Conservation (phyloP, 305 asterid genomes). For the Solanum aculeatissimum region DNA sequence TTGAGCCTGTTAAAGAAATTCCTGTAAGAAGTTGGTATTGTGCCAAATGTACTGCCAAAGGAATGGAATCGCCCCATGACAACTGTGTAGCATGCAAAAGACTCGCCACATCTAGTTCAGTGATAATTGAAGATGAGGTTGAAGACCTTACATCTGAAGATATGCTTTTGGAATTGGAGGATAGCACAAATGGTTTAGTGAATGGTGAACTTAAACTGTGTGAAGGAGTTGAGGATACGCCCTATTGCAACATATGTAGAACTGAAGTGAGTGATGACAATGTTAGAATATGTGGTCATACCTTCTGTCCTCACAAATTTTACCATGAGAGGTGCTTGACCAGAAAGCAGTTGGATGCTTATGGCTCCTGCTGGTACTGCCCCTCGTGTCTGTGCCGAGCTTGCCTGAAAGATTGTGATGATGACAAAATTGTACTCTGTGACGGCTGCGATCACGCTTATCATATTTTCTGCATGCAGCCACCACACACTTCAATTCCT, state of each 20-base stretch:
- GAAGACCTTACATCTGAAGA: constrained; percentile 21
- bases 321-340: constrained; percentile 81
- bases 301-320: constrained; percentile 70
- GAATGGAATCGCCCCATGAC: constrained; percentile 54
- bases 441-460: constrained; percentile 94
- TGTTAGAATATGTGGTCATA: constrained; percentile 59
- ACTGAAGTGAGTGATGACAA: constrained; percentile 34
- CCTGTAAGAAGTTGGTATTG: constrained; percentile 82
- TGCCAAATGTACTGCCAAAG: constrained; percentile 52
- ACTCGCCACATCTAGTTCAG: constrained; percentile 20
- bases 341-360: constrained; percentile 38
- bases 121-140: constrained; percentile 13
- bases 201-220: constrained; percentile 13
- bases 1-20: constrained; percentile 63
- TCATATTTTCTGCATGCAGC: constrained; percentile 80
- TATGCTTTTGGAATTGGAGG: constrained; percentile 35
- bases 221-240: constrained; percentile 10
- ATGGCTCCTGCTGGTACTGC: constrained; percentile 80
- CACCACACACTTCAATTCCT: constrained; percentile 51
- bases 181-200: constrained; percentile 35
- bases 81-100: constrained; percentile 73
- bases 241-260: constrained; percentile 53
- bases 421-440: constrained; percentile 77
- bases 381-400: constrained; percentile 86
- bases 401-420: constrained; percentile 67